phyloP scores from a whole-genome alignment of 2,329 filamentous ascomycete species.

The Cyphellophora europaea region DNA sequence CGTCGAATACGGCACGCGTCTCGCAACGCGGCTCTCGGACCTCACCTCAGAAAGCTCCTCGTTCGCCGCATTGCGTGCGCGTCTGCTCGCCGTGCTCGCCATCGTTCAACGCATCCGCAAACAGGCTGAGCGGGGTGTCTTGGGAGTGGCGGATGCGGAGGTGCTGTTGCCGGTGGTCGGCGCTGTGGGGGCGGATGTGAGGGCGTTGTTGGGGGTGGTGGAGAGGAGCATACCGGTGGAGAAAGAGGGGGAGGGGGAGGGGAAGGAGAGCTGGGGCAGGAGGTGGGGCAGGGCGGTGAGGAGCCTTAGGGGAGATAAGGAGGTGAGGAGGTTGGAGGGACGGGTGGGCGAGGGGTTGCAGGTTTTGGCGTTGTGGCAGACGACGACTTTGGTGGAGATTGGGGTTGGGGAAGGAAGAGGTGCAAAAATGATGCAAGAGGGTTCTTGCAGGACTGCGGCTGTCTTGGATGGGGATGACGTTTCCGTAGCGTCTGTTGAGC shows the following conservation, averaged over 20 bases:
- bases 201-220: conserved; percentile 1
- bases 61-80: not conserved
- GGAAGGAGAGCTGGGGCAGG: not conserved
- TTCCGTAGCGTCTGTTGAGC: too few relatives aligned
- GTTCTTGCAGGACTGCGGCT: too few relatives aligned
- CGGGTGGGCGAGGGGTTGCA: conserved; percentile 1
- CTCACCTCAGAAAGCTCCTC: not conserved
- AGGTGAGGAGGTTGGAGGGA: not conserved
- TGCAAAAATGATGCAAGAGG: not conserved
- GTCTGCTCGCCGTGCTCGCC: too few relatives aligned
- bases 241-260: not conserved
- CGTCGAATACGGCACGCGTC: conserved; percentile 2
- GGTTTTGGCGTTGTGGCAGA: conserved; percentile 2
- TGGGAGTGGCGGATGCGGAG: too few relatives aligned
- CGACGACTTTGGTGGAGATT: not conserved
- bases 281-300: conserved; percentile 2
- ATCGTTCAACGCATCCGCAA: too few relatives aligned
- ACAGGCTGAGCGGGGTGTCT: too few relatives aligned
- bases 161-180: conserved; percentile 1
- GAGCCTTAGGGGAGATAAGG: conserved; percentile 1
- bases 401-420: conserved; percentile 1
- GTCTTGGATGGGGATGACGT: too few relatives aligned
- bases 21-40: conserved; percentile 1
- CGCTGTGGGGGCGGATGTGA: not conserved
- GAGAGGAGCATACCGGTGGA: conserved; percentile 1